Base-by-base conservation (phyloP, 352 stramenopile species). In the Sclerospora graminicola region DNA sequence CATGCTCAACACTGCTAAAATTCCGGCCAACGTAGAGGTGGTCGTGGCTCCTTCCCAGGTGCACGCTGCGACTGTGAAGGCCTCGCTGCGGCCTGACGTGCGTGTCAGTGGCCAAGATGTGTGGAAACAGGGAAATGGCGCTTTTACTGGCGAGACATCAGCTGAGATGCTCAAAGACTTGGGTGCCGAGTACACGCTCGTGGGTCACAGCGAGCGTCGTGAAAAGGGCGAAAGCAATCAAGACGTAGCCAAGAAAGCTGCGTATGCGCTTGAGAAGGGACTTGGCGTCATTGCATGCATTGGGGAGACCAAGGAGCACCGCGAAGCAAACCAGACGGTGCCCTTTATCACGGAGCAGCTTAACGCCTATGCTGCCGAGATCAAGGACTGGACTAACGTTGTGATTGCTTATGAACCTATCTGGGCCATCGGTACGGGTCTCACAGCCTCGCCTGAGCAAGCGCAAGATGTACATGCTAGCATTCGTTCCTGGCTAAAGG, bases 371-470 rank as follows among this genome's bases (percentile, higher is more conserved):
- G 76, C 73, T 19, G 67, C 74, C 15, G 70, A 83, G 41, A 83
- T 93, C 36, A 74, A 88, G 41, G 91, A 98, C 64, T 98, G 94
- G 94, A 73, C 61, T 19, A 95, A 94, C 52, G 79, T 98, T 18
- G 93, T 98, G 9, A 92, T 98, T 51, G 95, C 95, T 21, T 99
- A 98, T 69, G 94, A 98, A 60, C 90, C 94, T 26, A 90, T 98
- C 40, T 98, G 94, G 94, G 94, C 95, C 48, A 98, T 98, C 41
- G 94, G 97, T 54, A 99, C 96, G 48, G 97, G 97, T 48, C 75
- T 98, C 26, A 98, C 92, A 41, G 97, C 97, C 19, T 97, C 91
- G 28, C 94, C 96, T n/a, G 89, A 98, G 58, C 95, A 99, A 69
- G 96, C 95, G 1, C 94, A 98, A 73, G 95, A 98, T 41, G 96